A percentile compares a stretch with the other conserved stretches of the same genome.
Evolutionary conservation across 306 rosid species (phyloP).

Genomic region (Vachellia collinsii): DNA sequence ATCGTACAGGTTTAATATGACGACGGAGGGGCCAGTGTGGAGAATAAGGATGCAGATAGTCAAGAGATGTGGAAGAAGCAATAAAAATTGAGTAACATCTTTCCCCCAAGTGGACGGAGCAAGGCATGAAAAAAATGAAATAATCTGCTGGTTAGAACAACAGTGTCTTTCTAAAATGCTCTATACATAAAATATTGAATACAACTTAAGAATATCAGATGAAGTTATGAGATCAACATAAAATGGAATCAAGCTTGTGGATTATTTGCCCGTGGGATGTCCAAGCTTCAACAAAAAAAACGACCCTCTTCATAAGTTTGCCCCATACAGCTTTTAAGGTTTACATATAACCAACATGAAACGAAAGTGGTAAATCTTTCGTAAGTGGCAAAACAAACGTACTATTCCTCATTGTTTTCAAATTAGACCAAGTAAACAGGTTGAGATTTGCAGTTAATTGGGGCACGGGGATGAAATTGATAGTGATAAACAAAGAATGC

Average conservation of each 20-base stretch:
- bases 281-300: too few species aligned
- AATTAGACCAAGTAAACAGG: neutral
- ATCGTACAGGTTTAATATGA: conserved; percentile 14
- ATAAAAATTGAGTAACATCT: conserved; percentile 12
- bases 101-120: too few species aligned
- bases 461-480: neutral
- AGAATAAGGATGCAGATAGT: neutral
- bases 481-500: neutral
- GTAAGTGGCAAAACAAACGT: neutral
- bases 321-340: neutral
- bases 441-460: neutral
- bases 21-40: neutral
- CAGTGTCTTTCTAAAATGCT: too few species aligned
- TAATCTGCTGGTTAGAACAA: too few species aligned
- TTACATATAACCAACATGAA: neutral
- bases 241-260: too few species aligned
- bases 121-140: too few species aligned
- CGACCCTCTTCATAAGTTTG: neutral
- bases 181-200: too few species aligned
- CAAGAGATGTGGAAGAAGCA: conserved; percentile 21
- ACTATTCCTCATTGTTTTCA: neutral
- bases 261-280: too few species aligned
- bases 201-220: too few species aligned
- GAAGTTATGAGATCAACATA: too few species aligned
- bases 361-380: neutral